These are phyloP conservation scores for Blastomyces emzantsi DNA, from an alignment of 2,329 filamentous ascomycete species.

Conservation along the genomic window DNA sequence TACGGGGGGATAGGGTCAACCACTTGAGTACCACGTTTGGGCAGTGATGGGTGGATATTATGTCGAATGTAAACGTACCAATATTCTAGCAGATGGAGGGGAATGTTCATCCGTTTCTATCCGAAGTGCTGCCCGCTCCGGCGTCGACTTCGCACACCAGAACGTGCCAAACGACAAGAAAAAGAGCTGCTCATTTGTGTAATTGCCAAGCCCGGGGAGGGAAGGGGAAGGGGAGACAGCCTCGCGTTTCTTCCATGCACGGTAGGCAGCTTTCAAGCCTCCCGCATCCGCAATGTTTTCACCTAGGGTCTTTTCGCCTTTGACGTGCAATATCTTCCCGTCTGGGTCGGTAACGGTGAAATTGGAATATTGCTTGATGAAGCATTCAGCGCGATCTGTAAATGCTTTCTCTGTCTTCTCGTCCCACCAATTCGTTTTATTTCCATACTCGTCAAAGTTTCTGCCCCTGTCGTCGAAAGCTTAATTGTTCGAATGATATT, in stretches of 20 bases:
- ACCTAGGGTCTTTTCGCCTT: constrained; percentile 54
- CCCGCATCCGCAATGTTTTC: constrained; percentile 67
- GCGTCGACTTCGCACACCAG: constrained; percentile 58
- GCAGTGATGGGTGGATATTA: background rate
- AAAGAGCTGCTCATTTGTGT: constrained; percentile 61
- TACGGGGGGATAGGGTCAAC: background rate
- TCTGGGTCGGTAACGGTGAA: constrained; percentile 51
- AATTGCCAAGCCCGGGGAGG: constrained; percentile 53
- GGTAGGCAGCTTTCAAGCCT: constrained; percentile 53
- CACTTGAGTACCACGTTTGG: background rate
- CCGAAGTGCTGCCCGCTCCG: constrained; percentile 47
- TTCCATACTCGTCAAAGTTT: constrained; percentile 56
- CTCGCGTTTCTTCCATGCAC: constrained; percentile 55
- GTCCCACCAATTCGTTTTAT: constrained; percentile 60
- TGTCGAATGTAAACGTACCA: background rate
- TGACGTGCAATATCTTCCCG: constrained; percentile 50
- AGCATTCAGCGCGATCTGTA: constrained; percentile 52
- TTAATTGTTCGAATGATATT: constrained; percentile 8
- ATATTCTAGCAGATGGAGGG: background rate
- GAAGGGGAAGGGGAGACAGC: constrained; percentile 42
- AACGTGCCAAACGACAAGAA: constrained; percentile 56
- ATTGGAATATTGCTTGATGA: constrained; percentile 57
- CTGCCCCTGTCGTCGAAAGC: constrained; percentile 60
- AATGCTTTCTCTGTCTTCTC: constrained; percentile 51
- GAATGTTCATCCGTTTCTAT: constrained; percentile 56